Percentiles rank a stretch among this genome's conserved stretches.
Conservation (phyloP, 768 basidiomycete species). For the Podaxis sp. region DNA sequence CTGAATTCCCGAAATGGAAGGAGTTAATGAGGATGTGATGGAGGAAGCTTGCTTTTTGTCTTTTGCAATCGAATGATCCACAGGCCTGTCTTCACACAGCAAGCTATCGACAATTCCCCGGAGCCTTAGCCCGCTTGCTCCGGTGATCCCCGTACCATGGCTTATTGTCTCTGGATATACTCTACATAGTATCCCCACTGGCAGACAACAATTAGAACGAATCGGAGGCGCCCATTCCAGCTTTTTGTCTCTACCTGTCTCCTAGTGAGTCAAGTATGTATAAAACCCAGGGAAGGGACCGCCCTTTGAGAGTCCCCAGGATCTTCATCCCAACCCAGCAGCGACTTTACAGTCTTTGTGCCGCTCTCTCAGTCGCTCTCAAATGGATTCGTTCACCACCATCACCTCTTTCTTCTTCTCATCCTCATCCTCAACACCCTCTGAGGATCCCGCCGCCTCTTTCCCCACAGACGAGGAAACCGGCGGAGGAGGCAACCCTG, state of each 20-base stretch:
- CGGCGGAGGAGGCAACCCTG: constrained; percentile 16
- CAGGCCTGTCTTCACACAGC: neutral
- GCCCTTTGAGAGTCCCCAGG: neutral
- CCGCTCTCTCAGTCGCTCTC: neutral
- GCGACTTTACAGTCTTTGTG: neutral
- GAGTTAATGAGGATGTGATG: neutral
- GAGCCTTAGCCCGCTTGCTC: neutral
- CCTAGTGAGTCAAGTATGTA: neutral
- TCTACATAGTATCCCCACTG: neutral
- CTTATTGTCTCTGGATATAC: constrained; percentile 10
- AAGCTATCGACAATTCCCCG: neutral
- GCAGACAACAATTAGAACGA: constrained; percentile 6
- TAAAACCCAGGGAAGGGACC: neutral
- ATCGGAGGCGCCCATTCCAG: neutral
- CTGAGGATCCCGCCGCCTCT: constrained; percentile 17
- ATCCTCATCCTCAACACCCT: constrained; percentile 13
- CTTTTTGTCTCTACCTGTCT: neutral
- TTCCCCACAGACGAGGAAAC: constrained; percentile 23
- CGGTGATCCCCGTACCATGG: neutral
- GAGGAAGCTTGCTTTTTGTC: constrained; percentile 10
- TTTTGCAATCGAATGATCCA: neutral
- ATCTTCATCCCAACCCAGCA: neutral
- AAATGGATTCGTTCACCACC: constrained; percentile 26
- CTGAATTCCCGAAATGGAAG: constrained; percentile 4
- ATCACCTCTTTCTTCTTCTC: constrained; percentile 18